These are phyloP conservation scores for Platanthera zijinensis DNA, from an alignment of 106 monocot species.

Conservation along the genomic window DNA sequence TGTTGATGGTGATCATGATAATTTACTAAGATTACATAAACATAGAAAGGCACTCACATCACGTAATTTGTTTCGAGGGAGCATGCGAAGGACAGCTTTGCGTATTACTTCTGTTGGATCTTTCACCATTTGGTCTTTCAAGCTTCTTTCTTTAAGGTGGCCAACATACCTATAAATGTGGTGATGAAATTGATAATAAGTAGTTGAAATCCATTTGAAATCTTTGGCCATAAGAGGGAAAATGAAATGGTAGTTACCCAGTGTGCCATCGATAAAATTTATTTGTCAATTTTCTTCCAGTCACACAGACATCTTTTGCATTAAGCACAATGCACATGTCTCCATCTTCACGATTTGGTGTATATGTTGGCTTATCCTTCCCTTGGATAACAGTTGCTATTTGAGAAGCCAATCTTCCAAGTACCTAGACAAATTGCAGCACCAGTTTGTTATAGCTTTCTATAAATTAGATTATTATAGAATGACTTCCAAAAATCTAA, in stretches of 20 bases:
- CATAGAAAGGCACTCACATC: slow-evolving; percentile 57
- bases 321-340: slow-evolving; percentile 94
- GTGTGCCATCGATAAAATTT: slow-evolving; percentile 96
- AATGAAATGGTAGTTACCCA: slow-evolving; percentile 37
- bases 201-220: neutral
- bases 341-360: slow-evolving; percentile 85
- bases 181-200: neutral
- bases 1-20: neutral
- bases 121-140: slow-evolving; percentile 80
- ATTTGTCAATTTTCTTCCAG: slow-evolving; percentile 80
- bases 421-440: slow-evolving; percentile 36
- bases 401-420: slow-evolving; percentile 90
- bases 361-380: slow-evolving; percentile 94
- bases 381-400: slow-evolving; percentile 91
- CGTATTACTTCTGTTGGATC: slow-evolving; percentile 98
- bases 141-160: slow-evolving; percentile 75
- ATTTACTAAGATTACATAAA: neutral
- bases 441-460: neutral
- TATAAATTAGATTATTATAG: neutral
- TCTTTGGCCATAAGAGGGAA: neutral
- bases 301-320: slow-evolving; percentile 85
- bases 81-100: slow-evolving; percentile 92
- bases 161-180: slow-evolving; percentile 57
- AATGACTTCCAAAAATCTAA: neutral
- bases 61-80: slow-evolving; percentile 86